Percentiles rank a stretch among this genome's conserved stretches.
phyloP scores from a whole-genome alignment of 495 filamentous ascomycete genomes.

The Aspergillus nidulans region DNA sequence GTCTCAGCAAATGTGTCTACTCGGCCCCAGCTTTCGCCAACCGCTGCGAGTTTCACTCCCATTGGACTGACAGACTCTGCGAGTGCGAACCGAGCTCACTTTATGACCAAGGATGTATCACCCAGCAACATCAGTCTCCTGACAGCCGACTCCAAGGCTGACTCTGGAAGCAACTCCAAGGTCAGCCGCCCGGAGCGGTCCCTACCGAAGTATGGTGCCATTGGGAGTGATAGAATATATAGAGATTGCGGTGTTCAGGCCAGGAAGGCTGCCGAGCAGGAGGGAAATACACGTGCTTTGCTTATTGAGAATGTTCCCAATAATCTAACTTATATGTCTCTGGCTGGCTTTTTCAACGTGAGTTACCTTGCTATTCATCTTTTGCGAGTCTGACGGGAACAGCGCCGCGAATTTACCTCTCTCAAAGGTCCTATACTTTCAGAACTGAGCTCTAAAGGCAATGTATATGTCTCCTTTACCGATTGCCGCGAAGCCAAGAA shows the following conservation, averaged over 20 bases:
- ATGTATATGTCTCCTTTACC: constrained; percentile 51
- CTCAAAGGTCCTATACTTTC: constrained; percentile 28
- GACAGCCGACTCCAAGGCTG: constrained; percentile 9
- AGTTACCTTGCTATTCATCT: constrained; percentile 1
- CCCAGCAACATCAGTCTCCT: constrained; percentile 14
- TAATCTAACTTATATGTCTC: constrained; percentile 24
- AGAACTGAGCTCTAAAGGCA: constrained; percentile 29
- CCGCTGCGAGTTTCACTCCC: constrained; percentile 35
- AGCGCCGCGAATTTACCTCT: constrained; percentile 34
- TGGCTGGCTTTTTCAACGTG: constrained; percentile 33
- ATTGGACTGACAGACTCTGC: constrained; percentile 15
- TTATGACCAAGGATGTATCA: constrained; percentile 9
- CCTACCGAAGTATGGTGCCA: constrained; percentile 7
- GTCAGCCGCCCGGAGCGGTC: constrained; percentile 3
- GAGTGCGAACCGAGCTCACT: constrained; percentile 4
- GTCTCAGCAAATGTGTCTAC: constrained; percentile 15
- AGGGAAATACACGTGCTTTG: constrained; percentile 25
- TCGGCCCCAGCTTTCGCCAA: constrained; percentile 25
- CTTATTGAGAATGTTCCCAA: constrained; percentile 29
- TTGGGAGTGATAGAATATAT: constrained; percentile 9
- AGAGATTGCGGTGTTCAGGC: constrained; percentile 5
- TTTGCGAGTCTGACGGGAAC: constrained; percentile 2
- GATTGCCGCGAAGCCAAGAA: constrained; percentile 55
- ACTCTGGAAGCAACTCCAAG: constrained; percentile 1
- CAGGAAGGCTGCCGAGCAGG: constrained; percentile 13